Base-by-base conservation (phyloP, 768 basidiomycete species). In the Mycena vulgaris region DNA sequence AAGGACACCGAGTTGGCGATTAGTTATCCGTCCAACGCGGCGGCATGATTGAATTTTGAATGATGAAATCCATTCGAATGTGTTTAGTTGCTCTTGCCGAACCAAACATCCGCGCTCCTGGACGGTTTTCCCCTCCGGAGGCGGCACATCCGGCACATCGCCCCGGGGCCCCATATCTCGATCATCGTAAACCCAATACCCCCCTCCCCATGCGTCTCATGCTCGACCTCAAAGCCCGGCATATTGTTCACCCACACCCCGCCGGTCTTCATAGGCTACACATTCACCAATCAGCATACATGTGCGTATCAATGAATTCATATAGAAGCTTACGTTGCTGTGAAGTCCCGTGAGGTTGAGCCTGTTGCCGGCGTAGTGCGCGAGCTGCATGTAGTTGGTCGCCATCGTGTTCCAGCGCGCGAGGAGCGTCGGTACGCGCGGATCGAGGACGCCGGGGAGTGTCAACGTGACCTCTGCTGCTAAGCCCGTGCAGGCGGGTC, bases 91-190 rank as follows among this genome's bases (percentile, higher is more conserved):
- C 21, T 45, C 27, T 52, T 52, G n/a, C 27, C 21, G 45, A 77
- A 79, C 69, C 71, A 79, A 19, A 76, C 76, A 60, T 79, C 78
- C 30, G 76, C 74, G 68, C 39, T 77, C 76, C n/a, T 67, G 66
- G 31, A 75, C 64, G 8, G 74, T 75, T 9, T 66, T 35, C 2
- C 77, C 78, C 9, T 52, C 30, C 8, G 74, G 77, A 21, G 64
- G 62, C 3, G 31, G 56, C 3, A 75, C 70, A 31, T 68, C 77
- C n/a, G n/a, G n/a, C n/a, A n/a, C n/a, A n/a, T n/a, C 60, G 42
- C 52, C 9, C 71, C 72, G 27, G 73, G 61, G 55, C 75, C 77
- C 75, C 75, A 76, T 13, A 74, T 62, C 8, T 76, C 80, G 6
- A 70, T 69, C 21, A 75, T 47, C 9, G 75, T 74, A 28, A 80